Base-by-base conservation (phyloP, 441 rosid genomes). In the Bocquillonia castaneifolia region DNA sequence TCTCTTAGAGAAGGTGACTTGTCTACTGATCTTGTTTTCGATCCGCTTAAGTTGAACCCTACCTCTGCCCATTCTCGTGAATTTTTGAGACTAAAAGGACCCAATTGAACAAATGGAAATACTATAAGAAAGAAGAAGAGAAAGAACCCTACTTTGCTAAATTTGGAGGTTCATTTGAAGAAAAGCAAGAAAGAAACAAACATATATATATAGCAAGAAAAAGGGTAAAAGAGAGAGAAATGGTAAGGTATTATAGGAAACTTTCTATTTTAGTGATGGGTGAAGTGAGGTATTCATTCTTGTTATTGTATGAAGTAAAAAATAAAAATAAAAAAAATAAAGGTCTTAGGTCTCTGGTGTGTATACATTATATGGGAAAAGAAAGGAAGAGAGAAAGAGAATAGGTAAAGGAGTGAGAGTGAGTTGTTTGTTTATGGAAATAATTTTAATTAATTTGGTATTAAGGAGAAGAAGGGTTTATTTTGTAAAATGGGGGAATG, bases 11-110 rank as follows among this genome's bases (percentile, higher is more conserved):
- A 91, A 91, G 0, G 95, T 91, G 55, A 88, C 97, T 71, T 91
- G 97, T 63, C 97, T 80, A 69, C 88, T 88, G 44, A 86, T 87
- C 77, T 88, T 87, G 81, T 91, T 88, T 88, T 91, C 97, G 85
- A 91, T 88, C 89, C 88, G 91, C 84, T 78, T 76, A 76, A 91
- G 71, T 76, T 88, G 86, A 83, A 91, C 93, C 84, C 97, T 88
- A 67, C 95, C 97, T 67, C 97, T 82, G 39, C 93, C 97, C 95
- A 86, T 91, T 64, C 60, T 28, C n/a, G 58, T 64, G 34, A 14
- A 64, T 34, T 50, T 52, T 28, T 45, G n/a, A 22, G 25, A 15
- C 26, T n/a, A 10, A 14, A 55, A 25, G 1, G 48, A n/a, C n/a
- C n/a, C n/a, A n/a, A n/a, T n/a, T 1, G 58, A 51, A 17, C 0